phyloP scores from a whole-genome alignment of 768 basidiomycete genomes.

The Phylloporus scabripes region DNA sequence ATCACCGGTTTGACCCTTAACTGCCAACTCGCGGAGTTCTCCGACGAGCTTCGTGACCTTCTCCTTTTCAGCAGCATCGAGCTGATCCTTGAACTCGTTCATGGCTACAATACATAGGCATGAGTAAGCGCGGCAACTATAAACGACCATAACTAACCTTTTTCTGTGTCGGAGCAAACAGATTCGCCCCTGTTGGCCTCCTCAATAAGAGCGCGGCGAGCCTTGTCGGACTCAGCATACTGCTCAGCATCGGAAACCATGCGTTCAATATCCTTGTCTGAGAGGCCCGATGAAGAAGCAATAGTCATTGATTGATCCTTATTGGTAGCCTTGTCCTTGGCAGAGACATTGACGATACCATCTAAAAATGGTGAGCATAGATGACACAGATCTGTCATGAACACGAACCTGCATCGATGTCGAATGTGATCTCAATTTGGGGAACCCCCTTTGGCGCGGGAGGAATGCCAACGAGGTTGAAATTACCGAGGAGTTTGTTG shows the following conservation, averaged over 20 bases:
- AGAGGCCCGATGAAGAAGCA: slow-evolving; percentile 93
- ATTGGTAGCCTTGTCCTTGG: slow-evolving; percentile 87
- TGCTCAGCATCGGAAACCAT: slow-evolving; percentile 96
- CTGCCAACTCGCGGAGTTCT: slow-evolving; percentile 84
- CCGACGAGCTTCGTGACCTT: slow-evolving; percentile 83
- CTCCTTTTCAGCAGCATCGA: slow-evolving; percentile 88
- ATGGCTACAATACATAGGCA: slow-evolving; percentile 50
- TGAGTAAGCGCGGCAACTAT: slow-evolving; percentile 1
- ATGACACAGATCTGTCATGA: not conserved
- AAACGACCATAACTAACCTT: slow-evolving; percentile 46
- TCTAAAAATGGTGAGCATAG: slow-evolving; percentile 36
- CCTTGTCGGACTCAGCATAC: slow-evolving; percentile 90
- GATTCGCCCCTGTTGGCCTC: slow-evolving; percentile 96
- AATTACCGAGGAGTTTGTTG: slow-evolving; percentile 98
- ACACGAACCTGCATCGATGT: slow-evolving; percentile 85
- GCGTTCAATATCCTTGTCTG: slow-evolving; percentile 93
- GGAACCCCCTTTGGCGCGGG: slow-evolving; percentile 72
- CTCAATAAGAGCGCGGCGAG: slow-evolving; percentile 83
- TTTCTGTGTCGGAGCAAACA: slow-evolving; percentile 91
- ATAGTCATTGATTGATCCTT: slow-evolving; percentile 98
- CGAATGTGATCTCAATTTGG: slow-evolving; percentile 84
- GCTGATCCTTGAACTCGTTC: slow-evolving; percentile 96
- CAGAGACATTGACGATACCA: slow-evolving; percentile 95
- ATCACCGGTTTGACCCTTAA: slow-evolving; percentile 87
- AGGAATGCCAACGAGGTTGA: slow-evolving; percentile 98